Evolutionary conservation across 495 filamentous ascomycete species (phyloP).

Genomic region (Penicillium maclennaniae): DNA sequence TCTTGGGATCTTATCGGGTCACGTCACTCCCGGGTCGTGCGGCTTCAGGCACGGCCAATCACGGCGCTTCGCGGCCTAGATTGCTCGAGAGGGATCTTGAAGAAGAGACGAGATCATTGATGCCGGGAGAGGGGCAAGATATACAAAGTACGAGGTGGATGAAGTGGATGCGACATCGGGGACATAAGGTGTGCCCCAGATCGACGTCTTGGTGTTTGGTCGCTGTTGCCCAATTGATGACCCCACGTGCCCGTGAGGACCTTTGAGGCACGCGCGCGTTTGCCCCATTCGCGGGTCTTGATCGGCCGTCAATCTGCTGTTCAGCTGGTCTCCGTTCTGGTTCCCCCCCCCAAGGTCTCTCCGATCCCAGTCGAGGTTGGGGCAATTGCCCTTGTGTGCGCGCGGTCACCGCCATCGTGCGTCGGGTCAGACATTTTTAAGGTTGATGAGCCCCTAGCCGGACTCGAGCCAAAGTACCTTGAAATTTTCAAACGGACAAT

Average conservation of each 20-base stretch:
- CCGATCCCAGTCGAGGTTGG: too few relatives aligned
- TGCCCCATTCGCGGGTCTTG: background rate
- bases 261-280: background rate
- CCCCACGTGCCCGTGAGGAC: background rate
- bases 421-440: background rate
- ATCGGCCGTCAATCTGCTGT: too few relatives aligned
- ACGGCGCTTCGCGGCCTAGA: background rate
- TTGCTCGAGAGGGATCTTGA: background rate
- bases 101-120: background rate
- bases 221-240: background rate
- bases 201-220: background rate
- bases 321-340: too few relatives aligned
- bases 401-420: background rate
- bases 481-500: too few relatives aligned
- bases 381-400: background rate
- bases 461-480: too few relatives aligned
- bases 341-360: too few relatives aligned
- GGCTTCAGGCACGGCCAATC: background rate
- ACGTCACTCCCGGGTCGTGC: background rate
- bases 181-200: background rate
- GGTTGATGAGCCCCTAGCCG: background rate
- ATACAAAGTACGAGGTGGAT: background rate
- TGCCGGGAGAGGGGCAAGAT: background rate
- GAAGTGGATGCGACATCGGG: background rate
- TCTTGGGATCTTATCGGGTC: constrained; percentile 2